These are phyloP conservation scores for Saraca asoca DNA, from an alignment of 331 rosid species.

Conservation along the genomic window DNA sequence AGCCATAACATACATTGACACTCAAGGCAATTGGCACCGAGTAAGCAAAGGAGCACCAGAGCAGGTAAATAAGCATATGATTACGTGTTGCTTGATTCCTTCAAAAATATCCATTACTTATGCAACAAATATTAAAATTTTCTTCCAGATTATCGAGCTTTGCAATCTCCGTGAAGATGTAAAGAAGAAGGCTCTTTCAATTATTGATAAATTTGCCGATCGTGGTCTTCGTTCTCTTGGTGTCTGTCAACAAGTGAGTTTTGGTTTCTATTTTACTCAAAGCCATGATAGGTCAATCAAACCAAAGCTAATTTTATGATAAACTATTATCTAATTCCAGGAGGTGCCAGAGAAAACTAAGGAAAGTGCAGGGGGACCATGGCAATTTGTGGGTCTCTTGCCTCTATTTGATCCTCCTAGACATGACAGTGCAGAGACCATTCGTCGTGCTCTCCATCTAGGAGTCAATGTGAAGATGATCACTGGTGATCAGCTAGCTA, in stretches of 20 bases:
- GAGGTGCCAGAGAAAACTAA: conserved; percentile 66
- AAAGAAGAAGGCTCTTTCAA: conserved; percentile 62
- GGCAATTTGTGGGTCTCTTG: conserved; percentile 81
- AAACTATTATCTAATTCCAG: conserved; percentile 34
- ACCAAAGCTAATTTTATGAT: conserved; percentile 5
- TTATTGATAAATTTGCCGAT: conserved; percentile 82
- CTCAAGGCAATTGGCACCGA: conserved; percentile 68
- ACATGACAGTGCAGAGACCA: conserved; percentile 96
- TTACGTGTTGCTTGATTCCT: conserved; percentile 18
- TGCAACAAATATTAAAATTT: conserved; percentile 10
- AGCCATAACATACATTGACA: conserved; percentile 81
- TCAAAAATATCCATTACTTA: not conserved
- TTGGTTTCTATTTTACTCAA: not conserved
- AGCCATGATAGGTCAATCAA: not conserved
- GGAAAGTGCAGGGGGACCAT: conserved; percentile 74
- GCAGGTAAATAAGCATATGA: conserved; percentile 50
- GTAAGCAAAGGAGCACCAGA: conserved; percentile 97
- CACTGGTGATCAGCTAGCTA: conserved; percentile 91
- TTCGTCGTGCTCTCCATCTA: conserved; percentile 69
- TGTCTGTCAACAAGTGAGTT: conserved; percentile 57
- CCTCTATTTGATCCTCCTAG: conserved; percentile 98
- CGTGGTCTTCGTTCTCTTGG: conserved; percentile 94
- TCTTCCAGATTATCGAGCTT: conserved; percentile 74
- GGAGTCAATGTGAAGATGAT: conserved; percentile 98
- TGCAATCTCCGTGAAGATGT: conserved; percentile 64